Percentiles rank a stretch among this genome's conserved stretches.
phyloP scores from a whole-genome alignment of 139 green algal genomes.

The Zygnema cylindricum region DNA sequence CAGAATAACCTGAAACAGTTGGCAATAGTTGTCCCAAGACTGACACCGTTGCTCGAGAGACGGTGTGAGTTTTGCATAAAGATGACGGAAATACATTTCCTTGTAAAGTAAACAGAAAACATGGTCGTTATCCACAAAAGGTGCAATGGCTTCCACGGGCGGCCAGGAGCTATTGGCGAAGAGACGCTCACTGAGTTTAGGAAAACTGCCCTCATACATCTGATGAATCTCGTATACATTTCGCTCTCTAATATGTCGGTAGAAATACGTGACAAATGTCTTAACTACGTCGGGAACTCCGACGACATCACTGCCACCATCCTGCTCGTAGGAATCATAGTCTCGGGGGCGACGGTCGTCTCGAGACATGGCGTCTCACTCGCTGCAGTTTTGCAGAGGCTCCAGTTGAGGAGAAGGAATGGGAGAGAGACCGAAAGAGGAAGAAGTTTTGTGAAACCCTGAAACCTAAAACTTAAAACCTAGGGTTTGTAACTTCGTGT shows the following conservation, averaged over 20 bases:
- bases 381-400: too few species aligned
- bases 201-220: constrained; percentile 96
- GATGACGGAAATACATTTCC: constrained; percentile 96
- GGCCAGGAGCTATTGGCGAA: constrained; percentile 93
- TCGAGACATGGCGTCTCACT: background rate
- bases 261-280: constrained; percentile 96
- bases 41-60: constrained; percentile 80
- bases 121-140: constrained; percentile 94
- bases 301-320: background rate
- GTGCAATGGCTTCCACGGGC: constrained; percentile 74
- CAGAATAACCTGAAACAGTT: constrained; percentile 80
- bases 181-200: constrained; percentile 92
- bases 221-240: constrained; percentile 95
- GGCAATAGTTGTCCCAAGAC: constrained; percentile 92
- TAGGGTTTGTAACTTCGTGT: too few species aligned
- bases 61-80: constrained; percentile 84
- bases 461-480: too few species aligned
- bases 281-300: constrained; percentile 79
- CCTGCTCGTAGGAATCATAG: background rate
- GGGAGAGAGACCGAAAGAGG: too few species aligned
- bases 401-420: too few species aligned
- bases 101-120: constrained; percentile 99
- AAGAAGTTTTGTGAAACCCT: too few species aligned
- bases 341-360: background rate
- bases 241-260: constrained; percentile 83